Conservation (phyloP, 164 flowering plant species). For the Stephania cephalantha region DNA sequence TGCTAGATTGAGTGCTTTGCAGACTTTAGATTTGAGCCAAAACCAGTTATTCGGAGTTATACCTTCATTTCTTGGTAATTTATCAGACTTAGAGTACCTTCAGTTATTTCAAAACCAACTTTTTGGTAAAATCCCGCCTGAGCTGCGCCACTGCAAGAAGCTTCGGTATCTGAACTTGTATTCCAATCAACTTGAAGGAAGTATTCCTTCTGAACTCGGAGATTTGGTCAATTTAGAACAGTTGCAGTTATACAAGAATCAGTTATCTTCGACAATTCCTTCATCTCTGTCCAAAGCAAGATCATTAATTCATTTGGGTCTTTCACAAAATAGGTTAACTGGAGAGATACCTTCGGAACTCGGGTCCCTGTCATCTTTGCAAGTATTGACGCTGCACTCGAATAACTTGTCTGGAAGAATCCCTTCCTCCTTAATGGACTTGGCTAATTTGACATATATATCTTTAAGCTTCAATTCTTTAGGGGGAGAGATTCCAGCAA, state of each 20-base stretch:
- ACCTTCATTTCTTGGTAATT: slow-evolving; percentile 49
- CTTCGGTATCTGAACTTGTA: slow-evolving; percentile 39
- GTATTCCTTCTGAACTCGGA: slow-evolving; percentile 56
- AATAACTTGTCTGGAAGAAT: slow-evolving; percentile 54
- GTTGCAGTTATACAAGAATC: slow-evolving; percentile 37
- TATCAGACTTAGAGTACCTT: slow-evolving; percentile 40
- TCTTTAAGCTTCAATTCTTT: slow-evolving; percentile 42
- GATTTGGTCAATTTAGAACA: slow-evolving; percentile 29
- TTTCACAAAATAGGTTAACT: slow-evolving; percentile 44
- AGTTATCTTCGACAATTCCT: slow-evolving; percentile 51
- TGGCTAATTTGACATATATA: slow-evolving; percentile 41
- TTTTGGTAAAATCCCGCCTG: slow-evolving; percentile 47
- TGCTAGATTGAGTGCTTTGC: slow-evolving; percentile 35
- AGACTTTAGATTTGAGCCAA: slow-evolving; percentile 37
- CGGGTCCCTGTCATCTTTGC: slow-evolving; percentile 42
- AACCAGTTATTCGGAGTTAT: slow-evolving; percentile 53
- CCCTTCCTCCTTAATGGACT: slow-evolving; percentile 44
- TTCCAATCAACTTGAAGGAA: slow-evolving; percentile 42
- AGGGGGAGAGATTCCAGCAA: slow-evolving; percentile 44
- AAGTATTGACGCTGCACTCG: slow-evolving; percentile 40
- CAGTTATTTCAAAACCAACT: slow-evolving; percentile 35
- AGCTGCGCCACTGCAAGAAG: slow-evolving; percentile 46
- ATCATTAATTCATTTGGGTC: slow-evolving; percentile 41
- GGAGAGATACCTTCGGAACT: slow-evolving; percentile 50
- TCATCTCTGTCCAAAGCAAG: slow-evolving; percentile 31